A percentile compares a stretch with the other conserved stretches of the same genome.
Evolutionary conservation across 2,329 filamentous ascomycete genomes (phyloP).

Genomic region (Sporothrix brunneoviolacea): DNA sequence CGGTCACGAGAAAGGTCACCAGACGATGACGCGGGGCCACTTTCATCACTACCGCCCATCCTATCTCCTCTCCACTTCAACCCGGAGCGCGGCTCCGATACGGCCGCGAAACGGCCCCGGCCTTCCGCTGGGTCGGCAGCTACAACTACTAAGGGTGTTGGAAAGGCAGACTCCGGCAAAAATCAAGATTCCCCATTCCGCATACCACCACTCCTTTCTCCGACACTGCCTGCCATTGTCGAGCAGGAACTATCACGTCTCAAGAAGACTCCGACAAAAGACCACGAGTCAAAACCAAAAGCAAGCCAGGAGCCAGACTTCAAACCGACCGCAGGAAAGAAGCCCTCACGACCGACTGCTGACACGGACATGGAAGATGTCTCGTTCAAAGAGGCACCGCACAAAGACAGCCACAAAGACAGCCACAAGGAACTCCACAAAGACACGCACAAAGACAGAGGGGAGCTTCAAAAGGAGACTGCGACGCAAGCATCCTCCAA

Average conservation of each 20-base stretch:
- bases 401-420: slow-evolving; percentile 18
- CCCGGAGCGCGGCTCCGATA: slow-evolving; percentile 33
- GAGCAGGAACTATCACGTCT: slow-evolving; percentile 39
- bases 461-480: not conserved
- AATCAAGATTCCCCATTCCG: slow-evolving; percentile 32
- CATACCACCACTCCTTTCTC: slow-evolving; percentile 48
- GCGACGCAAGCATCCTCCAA: not conserved
- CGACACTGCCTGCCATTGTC: slow-evolving; percentile 46
- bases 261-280: slow-evolving; percentile 26
- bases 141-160: slow-evolving; percentile 17
- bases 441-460: too few species aligned
- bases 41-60: slow-evolving; percentile 42
- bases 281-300: slow-evolving; percentile 16
- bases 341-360: slow-evolving; percentile 20
- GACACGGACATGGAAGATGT: slow-evolving; percentile 3
- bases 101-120: slow-evolving; percentile 10
- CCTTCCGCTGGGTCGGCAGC: slow-evolving; percentile 20
- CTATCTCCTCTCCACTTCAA: slow-evolving; percentile 46
- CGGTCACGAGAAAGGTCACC: slow-evolving; percentile 25
- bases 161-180: slow-evolving; percentile 23
- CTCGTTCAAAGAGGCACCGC: not conserved
- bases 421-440: too few species aligned
- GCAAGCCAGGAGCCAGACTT: slow-evolving; percentile 26
- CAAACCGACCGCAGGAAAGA: slow-evolving; percentile 30
- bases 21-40: slow-evolving; percentile 32